Conservation (phyloP, 345 rosid species). For the Nephelium lappaceum region DNA sequence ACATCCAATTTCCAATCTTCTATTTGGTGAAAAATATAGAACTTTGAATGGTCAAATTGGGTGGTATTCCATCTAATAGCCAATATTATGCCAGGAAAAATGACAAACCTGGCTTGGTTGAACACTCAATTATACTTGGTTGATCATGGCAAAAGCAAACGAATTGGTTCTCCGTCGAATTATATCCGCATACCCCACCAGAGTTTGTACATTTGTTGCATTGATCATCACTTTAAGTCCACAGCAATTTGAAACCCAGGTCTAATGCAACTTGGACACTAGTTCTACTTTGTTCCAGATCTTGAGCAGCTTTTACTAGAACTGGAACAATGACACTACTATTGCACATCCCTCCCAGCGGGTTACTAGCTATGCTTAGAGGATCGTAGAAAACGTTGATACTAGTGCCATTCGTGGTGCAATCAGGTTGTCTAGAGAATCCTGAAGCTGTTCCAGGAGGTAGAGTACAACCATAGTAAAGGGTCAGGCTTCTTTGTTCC, state of each 20-base stretch:
- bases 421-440: not conserved
- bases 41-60: not conserved
- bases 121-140: constrained; percentile 17
- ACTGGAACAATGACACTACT: constrained; percentile 18
- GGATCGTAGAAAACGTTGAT: not conserved
- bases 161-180: constrained; percentile 2
- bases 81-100: not conserved
- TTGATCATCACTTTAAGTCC: constrained; percentile 1
- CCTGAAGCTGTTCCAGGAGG: not conserved
- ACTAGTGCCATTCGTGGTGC: not conserved
- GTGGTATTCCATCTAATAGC: not conserved
- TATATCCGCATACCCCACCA: constrained; percentile 18
- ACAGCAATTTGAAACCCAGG: constrained; percentile 26
- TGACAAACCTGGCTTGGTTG: constrained; percentile 19
- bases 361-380: not conserved
- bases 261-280: constrained; percentile 6
- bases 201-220: constrained; percentile 17
- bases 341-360: not conserved
- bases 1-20: not conserved
- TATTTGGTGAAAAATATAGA: not conserved
- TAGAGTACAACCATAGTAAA: constrained; percentile 4
- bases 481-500: constrained; percentile 14
- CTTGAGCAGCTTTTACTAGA: constrained; percentile 16
- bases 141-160: constrained; percentile 28
- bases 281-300: not conserved